Base-by-base conservation (phyloP, 2,329 filamentous ascomycete genomes). In the Dactylonectria estremocensis region DNA sequence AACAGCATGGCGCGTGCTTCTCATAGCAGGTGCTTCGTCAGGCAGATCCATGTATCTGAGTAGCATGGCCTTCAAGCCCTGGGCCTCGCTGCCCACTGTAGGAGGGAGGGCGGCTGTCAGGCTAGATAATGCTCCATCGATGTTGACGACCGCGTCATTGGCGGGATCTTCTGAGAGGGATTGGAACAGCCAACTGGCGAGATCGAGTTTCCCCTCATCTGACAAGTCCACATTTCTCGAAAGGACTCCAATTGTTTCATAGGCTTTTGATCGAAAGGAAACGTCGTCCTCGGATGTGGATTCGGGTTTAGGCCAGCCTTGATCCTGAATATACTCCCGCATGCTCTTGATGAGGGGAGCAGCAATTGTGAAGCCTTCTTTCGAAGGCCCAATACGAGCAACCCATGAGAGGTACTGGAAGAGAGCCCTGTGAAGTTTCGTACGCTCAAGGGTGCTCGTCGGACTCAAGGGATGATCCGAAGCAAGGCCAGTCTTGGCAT, bases 371-470 rank as follows among this genome's bases (percentile, higher is more conserved):
- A 96, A 89, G 57, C 90, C 86, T 1, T 87, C 82, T 33, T 80
- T 81, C 0, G 81, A 79, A 0, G 90, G 87, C 8, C 92, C 93
- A 73, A 94, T 90, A 35, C 92, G 90, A 10, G 95, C 93, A 11
- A 96, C 90, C 89, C 95, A 98, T 58, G 94, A 93, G 63, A 97
- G 89, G 74, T 95, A 97, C 45, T 92, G 89, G 75, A 98, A 96
- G 4, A 97, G 87, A 1, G 95, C 93, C 52, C 90, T 91, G 71
- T 95, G 90, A 10, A 98, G 87, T 78, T 96, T 97, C 1, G 90
- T 88, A 2, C 90, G 90, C 80, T 97, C 95, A 8, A 95, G 85
- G 0, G 91, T 90, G 35, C 87, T 88, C 10, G 85, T 84, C 2
- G 72, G 81, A 64, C 63, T 78, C 43, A 80, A 70, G 61, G 66